Conservation (phyloP, 2,329 filamentous ascomycete genomes). For the Colletotrichum tanaceti region DNA sequence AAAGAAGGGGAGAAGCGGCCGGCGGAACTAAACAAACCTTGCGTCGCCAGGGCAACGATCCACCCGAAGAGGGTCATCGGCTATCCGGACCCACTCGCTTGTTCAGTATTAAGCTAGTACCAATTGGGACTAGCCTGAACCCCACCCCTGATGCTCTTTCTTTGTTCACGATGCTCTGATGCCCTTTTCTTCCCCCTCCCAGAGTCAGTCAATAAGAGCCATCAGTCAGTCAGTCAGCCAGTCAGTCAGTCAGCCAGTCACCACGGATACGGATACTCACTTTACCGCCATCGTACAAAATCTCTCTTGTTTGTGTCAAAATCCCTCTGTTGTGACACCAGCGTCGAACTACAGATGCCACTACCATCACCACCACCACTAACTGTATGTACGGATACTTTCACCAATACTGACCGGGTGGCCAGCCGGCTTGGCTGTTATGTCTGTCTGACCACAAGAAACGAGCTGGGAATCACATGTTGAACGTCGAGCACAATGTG, state of each 20-base stretch:
- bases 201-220: too few species aligned
- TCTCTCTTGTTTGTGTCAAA: too few species aligned
- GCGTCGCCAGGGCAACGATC: slow-evolving; percentile 22
- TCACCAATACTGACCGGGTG: neutral
- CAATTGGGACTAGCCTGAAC: neutral
- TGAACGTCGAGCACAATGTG: slow-evolving; percentile 8
- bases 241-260: too few species aligned
- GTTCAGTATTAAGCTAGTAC: neutral
- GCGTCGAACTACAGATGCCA: too few species aligned
- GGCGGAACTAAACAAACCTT: slow-evolving; percentile 14
- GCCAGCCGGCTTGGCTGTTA: neutral
- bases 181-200: too few species aligned
- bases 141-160: slow-evolving; percentile 8
- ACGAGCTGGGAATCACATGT: slow-evolving; percentile 28
- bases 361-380: too few species aligned
- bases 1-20: neutral
- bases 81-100: slow-evolving; percentile 11
- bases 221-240: too few species aligned
- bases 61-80: neutral
- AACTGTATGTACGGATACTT: neutral
- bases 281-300: too few species aligned
- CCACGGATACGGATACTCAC: too few species aligned
- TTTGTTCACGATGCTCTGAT: slow-evolving; percentile 11
- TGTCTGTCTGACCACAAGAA: neutral
- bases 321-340: too few species aligned